Conservation (phyloP, 2,329 filamentous ascomycete genomes). For the Bisporella sp. region DNA sequence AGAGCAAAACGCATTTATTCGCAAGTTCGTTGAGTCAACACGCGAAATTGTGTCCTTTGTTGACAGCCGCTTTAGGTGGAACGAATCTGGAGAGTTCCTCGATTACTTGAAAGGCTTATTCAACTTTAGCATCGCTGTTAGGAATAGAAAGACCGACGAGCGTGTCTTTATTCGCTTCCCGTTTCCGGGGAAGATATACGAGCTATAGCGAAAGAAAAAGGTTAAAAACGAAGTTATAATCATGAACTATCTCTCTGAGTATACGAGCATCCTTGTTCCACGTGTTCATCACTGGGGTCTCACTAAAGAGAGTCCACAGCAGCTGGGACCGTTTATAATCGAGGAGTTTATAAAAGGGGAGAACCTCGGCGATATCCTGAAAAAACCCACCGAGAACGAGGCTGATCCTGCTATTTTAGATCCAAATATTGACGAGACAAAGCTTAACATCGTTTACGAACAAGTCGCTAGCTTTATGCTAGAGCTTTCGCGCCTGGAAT, state of each 20-base stretch:
- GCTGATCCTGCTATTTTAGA: constrained; percentile 3
- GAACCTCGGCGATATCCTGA: constrained; percentile 11
- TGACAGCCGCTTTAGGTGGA: too few species aligned
- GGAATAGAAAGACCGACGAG: constrained; percentile 3
- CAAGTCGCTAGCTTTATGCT: constrained; percentile 10
- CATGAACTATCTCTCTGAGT: constrained; percentile 15
- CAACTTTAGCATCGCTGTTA: constrained; percentile 7
- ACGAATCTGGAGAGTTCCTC: too few species aligned
- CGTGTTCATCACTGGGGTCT: constrained; percentile 22
- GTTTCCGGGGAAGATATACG: constrained; percentile 5
- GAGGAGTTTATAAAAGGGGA: constrained; percentile 27
- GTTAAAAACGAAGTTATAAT: constrained; percentile 5
- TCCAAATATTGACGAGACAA: constrained; percentile 6
- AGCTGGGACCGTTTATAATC: constrained; percentile 29
- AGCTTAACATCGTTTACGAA: constrained; percentile 5
- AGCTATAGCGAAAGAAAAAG: constrained; percentile 1
- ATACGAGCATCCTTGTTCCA: constrained; percentile 28
- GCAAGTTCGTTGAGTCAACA: too few species aligned
- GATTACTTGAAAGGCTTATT: constrained; percentile 7
- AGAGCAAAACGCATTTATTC: too few species aligned
- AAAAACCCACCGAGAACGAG: constrained; percentile 4
- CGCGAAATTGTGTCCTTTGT: too few species aligned
- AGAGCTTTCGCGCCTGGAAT: constrained; percentile 7
- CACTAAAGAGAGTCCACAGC: constrained; percentile 23
- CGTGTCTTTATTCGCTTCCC: constrained; percentile 9